A percentile compares a stretch with the other conserved stretches of the same genome.
phyloP scores from a whole-genome alignment of 331 rosid species.

The Prunus yedoensis region DNA sequence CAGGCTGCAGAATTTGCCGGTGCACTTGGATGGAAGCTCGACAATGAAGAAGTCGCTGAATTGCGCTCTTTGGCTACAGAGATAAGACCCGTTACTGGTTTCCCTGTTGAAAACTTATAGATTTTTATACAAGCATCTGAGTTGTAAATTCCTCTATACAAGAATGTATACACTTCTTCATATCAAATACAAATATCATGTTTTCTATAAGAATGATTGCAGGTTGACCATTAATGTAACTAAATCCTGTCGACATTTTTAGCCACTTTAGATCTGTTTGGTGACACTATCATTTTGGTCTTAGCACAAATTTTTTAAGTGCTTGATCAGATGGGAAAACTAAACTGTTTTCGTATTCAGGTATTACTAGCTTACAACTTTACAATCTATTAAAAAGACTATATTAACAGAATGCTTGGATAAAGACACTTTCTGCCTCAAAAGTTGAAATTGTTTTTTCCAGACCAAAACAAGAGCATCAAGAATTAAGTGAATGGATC shows the following conservation, averaged over 20 bases:
- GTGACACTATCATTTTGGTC: not conserved
- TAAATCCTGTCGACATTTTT: not conserved
- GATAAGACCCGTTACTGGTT: conserved; percentile 61
- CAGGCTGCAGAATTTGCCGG: conserved; percentile 75
- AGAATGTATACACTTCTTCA: not conserved
- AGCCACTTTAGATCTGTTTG: not conserved
- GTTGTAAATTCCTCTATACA: not conserved
- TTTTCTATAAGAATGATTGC: not conserved
- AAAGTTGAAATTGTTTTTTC: no score
- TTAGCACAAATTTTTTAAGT: not conserved
- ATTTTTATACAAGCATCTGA: not conserved
- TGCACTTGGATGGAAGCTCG: conserved; percentile 78
- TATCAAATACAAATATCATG: not conserved
- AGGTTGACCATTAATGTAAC: not conserved
- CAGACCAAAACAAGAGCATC: no score
- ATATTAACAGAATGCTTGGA: not conserved
- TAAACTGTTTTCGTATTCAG: not conserved
- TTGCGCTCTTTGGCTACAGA: conserved; percentile 65
- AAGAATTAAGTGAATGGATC: no score
- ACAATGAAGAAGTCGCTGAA: conserved; percentile 57
- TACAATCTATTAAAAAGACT: not conserved
- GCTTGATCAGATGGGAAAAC: not conserved
- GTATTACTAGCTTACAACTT: not conserved
- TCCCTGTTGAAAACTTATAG: conserved; percentile 75
- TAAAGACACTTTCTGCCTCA: not conserved